phyloP scores from a whole-genome alignment of 2,329 filamentous ascomycete species.

The Dothideomycetes sp. region DNA sequence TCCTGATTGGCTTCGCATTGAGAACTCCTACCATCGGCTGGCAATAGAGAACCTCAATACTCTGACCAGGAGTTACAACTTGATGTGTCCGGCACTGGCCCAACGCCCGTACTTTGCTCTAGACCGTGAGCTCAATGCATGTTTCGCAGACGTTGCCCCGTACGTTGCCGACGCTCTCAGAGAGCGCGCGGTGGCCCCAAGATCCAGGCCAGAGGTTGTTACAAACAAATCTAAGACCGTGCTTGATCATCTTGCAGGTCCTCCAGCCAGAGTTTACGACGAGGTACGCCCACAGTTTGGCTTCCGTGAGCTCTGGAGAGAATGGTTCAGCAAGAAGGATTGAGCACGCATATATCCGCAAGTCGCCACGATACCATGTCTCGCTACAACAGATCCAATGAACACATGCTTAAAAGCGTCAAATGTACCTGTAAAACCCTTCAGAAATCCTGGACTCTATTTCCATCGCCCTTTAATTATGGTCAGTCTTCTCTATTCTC shows the following conservation, averaged over 20 bases:
- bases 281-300: constrained; percentile 70
- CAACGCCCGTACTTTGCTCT: constrained; percentile 88
- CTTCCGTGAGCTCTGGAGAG: constrained; percentile 80
- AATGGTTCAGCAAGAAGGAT: constrained; percentile 49
- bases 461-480: no score
- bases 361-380: no score
- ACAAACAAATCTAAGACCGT: constrained; percentile 44
- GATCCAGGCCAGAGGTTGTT: constrained; percentile 32
- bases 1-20: constrained; percentile 61
- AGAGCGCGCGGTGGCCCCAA: constrained; percentile 50
- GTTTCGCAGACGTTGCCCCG: constrained; percentile 80
- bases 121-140: constrained; percentile 68
- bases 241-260: constrained; percentile 51
- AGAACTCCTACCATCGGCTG: constrained; percentile 65
- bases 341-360: no score
- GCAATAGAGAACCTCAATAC: constrained; percentile 70
- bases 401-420: no score
- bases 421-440: no score
- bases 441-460: no score
- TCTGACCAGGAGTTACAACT: constrained; percentile 79
- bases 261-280: constrained; percentile 59
- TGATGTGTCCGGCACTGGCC: constrained; percentile 84
- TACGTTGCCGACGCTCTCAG: constrained; percentile 62
- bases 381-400: no score
- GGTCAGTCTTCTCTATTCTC: not conserved